Evolutionary conservation across 75 land plant species (phyloP).

Genomic region (Sequoia sempervirens): DNA sequence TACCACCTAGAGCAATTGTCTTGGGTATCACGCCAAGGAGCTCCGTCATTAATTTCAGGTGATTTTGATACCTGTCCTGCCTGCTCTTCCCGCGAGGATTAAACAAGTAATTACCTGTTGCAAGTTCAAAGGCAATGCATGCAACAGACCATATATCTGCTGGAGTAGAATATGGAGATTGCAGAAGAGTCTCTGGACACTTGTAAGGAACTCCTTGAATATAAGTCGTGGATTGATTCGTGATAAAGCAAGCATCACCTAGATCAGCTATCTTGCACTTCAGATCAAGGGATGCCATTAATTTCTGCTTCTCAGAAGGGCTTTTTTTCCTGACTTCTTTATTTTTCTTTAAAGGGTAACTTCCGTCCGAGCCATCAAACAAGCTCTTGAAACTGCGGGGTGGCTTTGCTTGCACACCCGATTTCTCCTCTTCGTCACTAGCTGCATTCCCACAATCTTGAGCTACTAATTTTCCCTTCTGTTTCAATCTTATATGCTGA

Average conservation of each 20-base stretch:
- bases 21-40: conserved; percentile 78
- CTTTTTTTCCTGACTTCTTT: not conserved
- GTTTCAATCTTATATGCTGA: too few relatives aligned
- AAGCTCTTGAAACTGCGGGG: too few relatives aligned
- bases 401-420: not conserved
- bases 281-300: conserved; percentile 27
- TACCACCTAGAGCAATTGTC: conserved; percentile 63
- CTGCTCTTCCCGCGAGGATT: conserved; percentile 8
- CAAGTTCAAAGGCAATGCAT: conserved; percentile 90
- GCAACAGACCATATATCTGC: conserved; percentile 95
- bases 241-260: conserved; percentile 89
- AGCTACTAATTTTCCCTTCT: conserved; percentile 11
- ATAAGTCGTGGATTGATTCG: conserved; percentile 75
- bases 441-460: not conserved
- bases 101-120: conserved; percentile 79
- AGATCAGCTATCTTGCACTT: conserved; percentile 86
- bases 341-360: not conserved
- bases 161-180: too few relatives aligned
- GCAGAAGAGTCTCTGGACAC: too few relatives aligned
- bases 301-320: not conserved
- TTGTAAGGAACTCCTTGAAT: conserved; percentile 33
- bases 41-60: conserved; percentile 81
- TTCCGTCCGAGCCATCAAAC: too few relatives aligned
- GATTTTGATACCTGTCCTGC: conserved; percentile 76
- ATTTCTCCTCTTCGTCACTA: conserved; percentile 7